Conservation (phyloP, 495 filamentous ascomycete species). For the Filosporella fistucella region DNA sequence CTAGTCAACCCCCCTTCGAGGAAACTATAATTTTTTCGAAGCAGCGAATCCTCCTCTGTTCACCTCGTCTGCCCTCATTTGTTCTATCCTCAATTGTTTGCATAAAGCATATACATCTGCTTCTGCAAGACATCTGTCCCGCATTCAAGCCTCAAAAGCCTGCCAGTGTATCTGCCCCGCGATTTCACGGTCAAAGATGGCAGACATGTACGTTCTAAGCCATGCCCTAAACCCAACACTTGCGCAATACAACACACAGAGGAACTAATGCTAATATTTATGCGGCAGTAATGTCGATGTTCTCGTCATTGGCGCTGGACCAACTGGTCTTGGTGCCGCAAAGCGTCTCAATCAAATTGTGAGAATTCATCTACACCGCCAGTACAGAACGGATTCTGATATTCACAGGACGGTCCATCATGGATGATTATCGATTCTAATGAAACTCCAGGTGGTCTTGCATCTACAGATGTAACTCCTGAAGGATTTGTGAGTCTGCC, state of each 20-base stretch:
- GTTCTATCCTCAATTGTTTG: no score
- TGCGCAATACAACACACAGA: no score
- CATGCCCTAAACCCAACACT: neutral
- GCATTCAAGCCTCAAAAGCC: no score
- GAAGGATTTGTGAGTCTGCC: slow-evolving; percentile 88
- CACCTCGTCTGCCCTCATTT: no score
- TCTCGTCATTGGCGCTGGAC: slow-evolving; percentile 96
- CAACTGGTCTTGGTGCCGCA: slow-evolving; percentile 92
- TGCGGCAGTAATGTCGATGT: slow-evolving; percentile 79
- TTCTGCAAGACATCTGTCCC: no score
- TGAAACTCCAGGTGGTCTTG: slow-evolving; percentile 91
- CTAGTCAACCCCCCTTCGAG: no score
- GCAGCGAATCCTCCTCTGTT: no score
- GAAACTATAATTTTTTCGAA: no score
- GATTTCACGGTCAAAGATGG: no score
- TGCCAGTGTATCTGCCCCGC: no score
- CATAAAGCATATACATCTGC: no score
- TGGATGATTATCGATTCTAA: slow-evolving; percentile 96
- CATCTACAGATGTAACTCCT: slow-evolving; percentile 90
- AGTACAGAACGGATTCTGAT: slow-evolving; percentile 11
- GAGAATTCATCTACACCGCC: slow-evolving; percentile 30
- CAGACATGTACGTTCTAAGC: slow-evolving; percentile 35
- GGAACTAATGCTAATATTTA: slow-evolving; percentile 7
- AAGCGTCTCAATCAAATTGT: slow-evolving; percentile 97
- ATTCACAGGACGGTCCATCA: slow-evolving; percentile 71